Evolutionary conservation across 1,139 yeast genomes (phyloP).

Genomic region (Kurtzmaniella quercitrusa): DNA sequence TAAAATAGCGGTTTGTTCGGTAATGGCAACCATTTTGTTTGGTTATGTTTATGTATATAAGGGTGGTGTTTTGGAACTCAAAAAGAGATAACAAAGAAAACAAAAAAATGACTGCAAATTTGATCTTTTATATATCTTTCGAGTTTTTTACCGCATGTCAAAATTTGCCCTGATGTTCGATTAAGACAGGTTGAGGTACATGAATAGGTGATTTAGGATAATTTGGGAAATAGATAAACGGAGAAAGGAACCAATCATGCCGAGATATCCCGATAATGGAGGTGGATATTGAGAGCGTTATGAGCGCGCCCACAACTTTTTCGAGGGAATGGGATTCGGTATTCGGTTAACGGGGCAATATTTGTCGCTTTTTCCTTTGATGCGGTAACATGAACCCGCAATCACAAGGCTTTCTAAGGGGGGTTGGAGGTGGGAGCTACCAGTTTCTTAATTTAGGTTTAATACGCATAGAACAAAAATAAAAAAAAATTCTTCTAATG

Average conservation of each 20-base stretch:
- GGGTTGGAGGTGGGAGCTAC: too few species aligned
- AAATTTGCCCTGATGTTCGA: background rate
- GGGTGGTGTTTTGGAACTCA: constrained; percentile 1
- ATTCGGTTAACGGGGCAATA: background rate
- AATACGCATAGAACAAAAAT: background rate
- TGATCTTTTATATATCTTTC: background rate
- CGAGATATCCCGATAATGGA: background rate
- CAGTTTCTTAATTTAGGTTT: background rate
- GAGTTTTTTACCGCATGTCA: background rate
- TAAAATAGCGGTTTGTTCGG: constrained; percentile 72
- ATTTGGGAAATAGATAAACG: constrained; percentile 2
- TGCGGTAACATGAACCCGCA: constrained; percentile 2
- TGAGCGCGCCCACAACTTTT: background rate
- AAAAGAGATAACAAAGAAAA: constrained; percentile 1
- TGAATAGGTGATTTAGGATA: background rate
- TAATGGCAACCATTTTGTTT: constrained; percentile 36
- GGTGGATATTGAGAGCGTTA: background rate
- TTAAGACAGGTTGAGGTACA: background rate
- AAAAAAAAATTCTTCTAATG: background rate
- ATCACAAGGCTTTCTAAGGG: background rate
- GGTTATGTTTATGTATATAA: constrained; percentile 3
- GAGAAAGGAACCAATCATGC: background rate
- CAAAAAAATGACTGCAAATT: background rate
- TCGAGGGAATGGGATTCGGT: too few species aligned
- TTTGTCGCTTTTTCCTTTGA: background rate